phyloP scores from a whole-genome alignment of 176 grass and related monocot genomes.

The Carex scoparia region DNA sequence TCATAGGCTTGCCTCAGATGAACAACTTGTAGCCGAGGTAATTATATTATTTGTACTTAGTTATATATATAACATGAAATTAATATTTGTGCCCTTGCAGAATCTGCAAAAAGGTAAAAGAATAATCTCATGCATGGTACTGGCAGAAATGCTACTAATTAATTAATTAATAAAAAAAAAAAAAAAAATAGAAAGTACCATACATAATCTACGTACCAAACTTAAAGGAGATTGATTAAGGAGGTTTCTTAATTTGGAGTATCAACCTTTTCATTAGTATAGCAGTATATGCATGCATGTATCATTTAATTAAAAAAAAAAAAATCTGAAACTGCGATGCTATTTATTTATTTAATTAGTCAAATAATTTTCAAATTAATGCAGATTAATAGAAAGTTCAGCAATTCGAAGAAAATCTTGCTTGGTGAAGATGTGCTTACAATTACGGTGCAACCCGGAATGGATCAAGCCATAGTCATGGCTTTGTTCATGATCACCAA shows the following conservation, averaged over 20 bases:
- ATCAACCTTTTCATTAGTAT: neutral
- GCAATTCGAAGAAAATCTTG: conserved; percentile 27
- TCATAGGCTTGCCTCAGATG: neutral
- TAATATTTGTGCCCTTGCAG: neutral
- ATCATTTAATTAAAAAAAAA: neutral
- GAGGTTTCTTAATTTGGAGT: neutral
- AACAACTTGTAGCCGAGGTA: conserved; percentile 37
- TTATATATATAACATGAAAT: neutral
- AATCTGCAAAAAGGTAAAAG: neutral
- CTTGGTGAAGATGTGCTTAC: conserved; percentile 53
- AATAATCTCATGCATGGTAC: neutral
- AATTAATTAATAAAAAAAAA: neutral
- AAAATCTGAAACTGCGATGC: neutral
- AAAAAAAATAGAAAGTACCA: neutral
- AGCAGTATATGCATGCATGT: neutral
- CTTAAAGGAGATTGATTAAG: neutral
- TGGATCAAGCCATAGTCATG: conserved; percentile 60
- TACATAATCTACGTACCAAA: no score
- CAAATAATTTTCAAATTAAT: neutral
- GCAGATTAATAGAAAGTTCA: conserved; percentile 40
- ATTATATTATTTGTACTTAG: neutral
- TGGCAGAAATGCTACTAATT: neutral
- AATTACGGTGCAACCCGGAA: conserved; percentile 30
- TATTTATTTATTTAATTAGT: neutral
- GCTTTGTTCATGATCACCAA: conserved; percentile 56